Evolutionary conservation across 805 yeast genomes (phyloP).

Genomic region (Candida stauntonica): DNA sequence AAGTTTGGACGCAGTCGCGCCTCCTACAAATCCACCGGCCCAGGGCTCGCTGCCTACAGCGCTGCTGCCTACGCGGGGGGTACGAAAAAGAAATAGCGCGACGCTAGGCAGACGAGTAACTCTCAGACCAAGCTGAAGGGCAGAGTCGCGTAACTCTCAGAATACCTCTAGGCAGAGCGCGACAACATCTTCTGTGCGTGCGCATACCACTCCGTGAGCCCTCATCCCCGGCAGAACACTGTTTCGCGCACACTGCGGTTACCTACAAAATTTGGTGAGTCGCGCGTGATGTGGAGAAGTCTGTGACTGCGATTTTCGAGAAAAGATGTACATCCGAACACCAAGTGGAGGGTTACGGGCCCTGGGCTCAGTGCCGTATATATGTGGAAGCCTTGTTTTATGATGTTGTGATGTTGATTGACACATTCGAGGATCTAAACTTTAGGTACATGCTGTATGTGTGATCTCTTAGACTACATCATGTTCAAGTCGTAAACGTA

Average conservation of each 20-base stretch:
- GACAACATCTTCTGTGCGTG: slow-evolving; percentile 1
- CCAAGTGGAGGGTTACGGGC: slow-evolving; percentile 2
- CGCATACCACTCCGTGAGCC: no score
- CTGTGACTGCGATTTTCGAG: slow-evolving; percentile 26
- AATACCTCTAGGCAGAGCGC: slow-evolving; percentile 2
- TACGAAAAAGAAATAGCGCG: background rate
- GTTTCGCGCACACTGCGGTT: background rate
- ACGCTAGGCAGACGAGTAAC: slow-evolving; percentile 11
- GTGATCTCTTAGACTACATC: no score
- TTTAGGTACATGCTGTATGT: no score
- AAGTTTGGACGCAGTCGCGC: slow-evolving; percentile 15
- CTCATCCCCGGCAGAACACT: no score
- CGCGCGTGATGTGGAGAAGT: background rate
- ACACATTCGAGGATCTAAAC: background rate
- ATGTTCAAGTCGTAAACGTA: no score
- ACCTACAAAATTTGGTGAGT: background rate
- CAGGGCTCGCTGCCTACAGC: no score
- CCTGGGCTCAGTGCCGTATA: no score
- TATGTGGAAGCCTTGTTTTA: no score
- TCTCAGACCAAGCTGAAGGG: background rate
- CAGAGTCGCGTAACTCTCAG: slow-evolving; percentile 9
- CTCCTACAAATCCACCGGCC: no score
- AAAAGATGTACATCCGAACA: slow-evolving; percentile 26
- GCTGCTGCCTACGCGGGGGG: no score
- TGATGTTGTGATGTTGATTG: background rate